phyloP scores from a whole-genome alignment of 495 filamentous ascomycete genomes.

The Bombardia bombarda region DNA sequence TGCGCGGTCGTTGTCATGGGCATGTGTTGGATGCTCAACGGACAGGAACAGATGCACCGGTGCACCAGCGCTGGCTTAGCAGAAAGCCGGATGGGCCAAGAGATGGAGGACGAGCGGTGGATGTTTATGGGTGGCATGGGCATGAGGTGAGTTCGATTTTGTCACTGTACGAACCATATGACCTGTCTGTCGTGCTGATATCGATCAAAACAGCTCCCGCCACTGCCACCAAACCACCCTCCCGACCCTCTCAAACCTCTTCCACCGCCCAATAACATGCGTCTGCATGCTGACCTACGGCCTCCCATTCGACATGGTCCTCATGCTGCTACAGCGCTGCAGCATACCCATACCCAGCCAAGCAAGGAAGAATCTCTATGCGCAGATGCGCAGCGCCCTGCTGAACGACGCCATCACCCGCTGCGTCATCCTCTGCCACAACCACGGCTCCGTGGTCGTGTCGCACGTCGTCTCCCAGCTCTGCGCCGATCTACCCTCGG shows the following conservation, averaged over 20 bases:
- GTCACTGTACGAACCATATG: not conserved
- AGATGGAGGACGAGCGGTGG: constrained; percentile 26
- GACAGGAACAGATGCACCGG: constrained; percentile 9
- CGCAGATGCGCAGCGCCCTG: constrained; percentile 23
- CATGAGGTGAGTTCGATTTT: constrained; percentile 17
- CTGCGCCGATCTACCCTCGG: constrained; percentile 28
- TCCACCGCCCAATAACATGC: constrained; percentile 27
- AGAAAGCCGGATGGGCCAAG: constrained; percentile 18
- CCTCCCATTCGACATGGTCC: constrained; percentile 22
- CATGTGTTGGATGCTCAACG: constrained; percentile 21
- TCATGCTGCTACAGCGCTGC: constrained; percentile 24
- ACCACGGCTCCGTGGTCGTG: constrained; percentile 22
- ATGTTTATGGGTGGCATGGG: constrained; percentile 28
- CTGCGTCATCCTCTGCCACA: constrained; percentile 31
- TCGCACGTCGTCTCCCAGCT: constrained; percentile 27
- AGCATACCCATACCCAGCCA: constrained; percentile 17
- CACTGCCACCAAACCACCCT: constrained; percentile 17
- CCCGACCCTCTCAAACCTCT: constrained; percentile 21
- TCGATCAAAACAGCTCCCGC: constrained; percentile 6
- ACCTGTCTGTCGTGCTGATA: not conserved
- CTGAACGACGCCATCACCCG: constrained; percentile 25
- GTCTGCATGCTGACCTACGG: constrained; percentile 24
- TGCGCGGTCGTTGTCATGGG: constrained; percentile 14
- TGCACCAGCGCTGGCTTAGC: constrained; percentile 6
- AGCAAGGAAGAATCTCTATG: constrained; percentile 20